Conservation (phyloP, 176 grass and related monocot species). For the Elaeis guineensis region DNA sequence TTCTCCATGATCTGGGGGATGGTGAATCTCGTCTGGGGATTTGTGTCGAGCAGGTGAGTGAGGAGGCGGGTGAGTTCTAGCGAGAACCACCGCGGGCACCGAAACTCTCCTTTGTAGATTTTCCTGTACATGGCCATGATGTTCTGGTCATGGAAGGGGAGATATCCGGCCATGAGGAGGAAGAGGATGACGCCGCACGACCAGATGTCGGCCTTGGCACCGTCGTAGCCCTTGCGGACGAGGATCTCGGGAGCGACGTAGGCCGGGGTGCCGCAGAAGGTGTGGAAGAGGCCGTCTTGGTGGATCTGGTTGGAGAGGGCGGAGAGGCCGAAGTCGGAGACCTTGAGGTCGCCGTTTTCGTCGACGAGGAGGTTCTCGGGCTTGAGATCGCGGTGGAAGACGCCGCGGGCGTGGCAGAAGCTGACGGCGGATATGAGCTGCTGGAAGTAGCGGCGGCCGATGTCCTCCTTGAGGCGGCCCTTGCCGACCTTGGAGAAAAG, state of each 20-base stretch:
- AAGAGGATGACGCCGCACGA: slow-evolving; percentile 15
- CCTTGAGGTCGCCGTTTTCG: slow-evolving; percentile 82
- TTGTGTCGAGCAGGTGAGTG: slow-evolving; percentile 7
- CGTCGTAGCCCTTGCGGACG: slow-evolving; percentile 11
- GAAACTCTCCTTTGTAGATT: slow-evolving; percentile 12
- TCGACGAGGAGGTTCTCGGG: slow-evolving; percentile 95
- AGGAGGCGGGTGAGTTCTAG: background rate
- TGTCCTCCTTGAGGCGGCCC: slow-evolving; percentile 89
- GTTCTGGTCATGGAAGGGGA: slow-evolving; percentile 8
- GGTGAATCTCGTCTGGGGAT: slow-evolving; percentile 1
- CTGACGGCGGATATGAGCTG: slow-evolving; percentile 84
- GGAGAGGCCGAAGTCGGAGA: slow-evolving; percentile 91
- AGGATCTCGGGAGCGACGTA: slow-evolving; percentile 9
- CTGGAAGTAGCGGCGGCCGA: slow-evolving; percentile 77
- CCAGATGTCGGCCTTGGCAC: slow-evolving; percentile 15
- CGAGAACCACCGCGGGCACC: slow-evolving; percentile 14
- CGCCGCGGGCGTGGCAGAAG: slow-evolving; percentile 89
- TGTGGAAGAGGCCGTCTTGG: slow-evolving; percentile 1
- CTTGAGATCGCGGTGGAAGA: slow-evolving; percentile 95
- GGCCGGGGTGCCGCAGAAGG: slow-evolving; percentile 13
- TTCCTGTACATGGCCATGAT: slow-evolving; percentile 14
- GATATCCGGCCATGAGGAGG: slow-evolving; percentile 8
- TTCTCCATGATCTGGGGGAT: slow-evolving; percentile 12
- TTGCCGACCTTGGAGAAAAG: slow-evolving; percentile 87
- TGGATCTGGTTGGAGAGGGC: slow-evolving; percentile 80